Base-by-base conservation (phyloP, 495 filamentous ascomycete genomes). In the Aspergillus ellipticus region DNA sequence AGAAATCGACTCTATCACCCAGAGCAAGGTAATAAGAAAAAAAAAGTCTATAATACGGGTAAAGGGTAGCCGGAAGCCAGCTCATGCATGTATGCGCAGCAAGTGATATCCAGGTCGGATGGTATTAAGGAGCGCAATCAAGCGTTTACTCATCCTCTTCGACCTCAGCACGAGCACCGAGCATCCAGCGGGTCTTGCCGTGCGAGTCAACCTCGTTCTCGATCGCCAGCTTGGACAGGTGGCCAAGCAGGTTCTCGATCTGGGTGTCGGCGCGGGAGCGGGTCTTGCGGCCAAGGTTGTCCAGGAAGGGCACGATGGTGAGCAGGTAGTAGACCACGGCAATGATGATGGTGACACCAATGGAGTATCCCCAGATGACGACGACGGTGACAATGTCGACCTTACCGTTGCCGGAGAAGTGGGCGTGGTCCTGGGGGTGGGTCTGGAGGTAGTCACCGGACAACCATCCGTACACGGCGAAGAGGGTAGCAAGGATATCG, bases 251-350 rank as follows among this genome's bases (percentile, higher is more conserved):
- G 76, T 92, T 90, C 85, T 92, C 88, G 73, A 90, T 86, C 67
- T 85, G 77, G 66, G 86, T 88, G 70, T 92, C 87, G 61, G 82
- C 81, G 61, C 77, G 78, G 68, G 78, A 85, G 67, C 88, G 83
- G 78, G 84, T 86, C 82, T 87, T 86, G 70, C 88, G 85, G 67
- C 88, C 88, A 57, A 92, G 85, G 74, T 89, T 86, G 77, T 89
- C 82, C 51, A 90, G 80, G 72, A 73, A 82, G 47, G 77, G 72
- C 64, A 89, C 80, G 63, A 79, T 73, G 74, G 85, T 87, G 68
- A 92, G 79, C 64, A 87, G 65, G 75, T 82, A 88, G 78, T 92
- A 90, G 65, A 88, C 80, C 60, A 90, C 86, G 55, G 88, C 87
- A 65, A 89, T 85, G 74, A 90, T 81, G 68, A 91, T 81, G 51